Conservation (phyloP, 257 asterid species). For the Nicotiana benthamiana region DNA sequence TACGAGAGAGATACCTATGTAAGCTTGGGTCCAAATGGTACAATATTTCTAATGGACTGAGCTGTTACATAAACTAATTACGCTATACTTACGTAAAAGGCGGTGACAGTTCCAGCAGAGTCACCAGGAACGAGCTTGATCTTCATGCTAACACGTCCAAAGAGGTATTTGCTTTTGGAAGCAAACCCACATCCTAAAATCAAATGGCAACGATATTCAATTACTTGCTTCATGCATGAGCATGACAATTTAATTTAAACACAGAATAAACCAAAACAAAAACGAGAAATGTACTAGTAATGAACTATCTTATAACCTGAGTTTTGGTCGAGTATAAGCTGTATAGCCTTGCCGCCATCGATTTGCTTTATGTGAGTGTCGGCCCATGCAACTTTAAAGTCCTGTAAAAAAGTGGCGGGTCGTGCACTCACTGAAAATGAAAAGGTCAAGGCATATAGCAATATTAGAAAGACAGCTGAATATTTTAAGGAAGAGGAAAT, state of each 20-base stretch:
- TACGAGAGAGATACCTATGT: no score
- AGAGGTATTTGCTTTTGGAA: slow-evolving; percentile 22
- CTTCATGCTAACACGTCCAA: slow-evolving; percentile 36
- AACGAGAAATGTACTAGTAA: not conserved
- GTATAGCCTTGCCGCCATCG: slow-evolving; percentile 59
- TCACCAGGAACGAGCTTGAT: slow-evolving; percentile 46
- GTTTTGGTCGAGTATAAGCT: slow-evolving; percentile 55
- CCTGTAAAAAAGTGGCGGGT: slow-evolving; percentile 55
- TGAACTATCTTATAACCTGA: slow-evolving; percentile 26
- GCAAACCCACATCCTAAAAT: slow-evolving; percentile 35
- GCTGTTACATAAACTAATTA: not conserved
- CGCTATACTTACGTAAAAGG: slow-evolving; percentile 25
- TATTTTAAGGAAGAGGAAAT: not conserved
- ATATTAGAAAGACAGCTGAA: not conserved
- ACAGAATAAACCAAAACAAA: not conserved
- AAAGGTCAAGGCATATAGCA: slow-evolving; percentile 11
- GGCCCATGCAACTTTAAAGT: slow-evolving; percentile 52
- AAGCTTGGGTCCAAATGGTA: no score
- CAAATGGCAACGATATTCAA: not conserved
- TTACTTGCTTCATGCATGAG: not conserved
- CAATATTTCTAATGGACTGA: no score
- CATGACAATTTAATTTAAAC: not conserved
- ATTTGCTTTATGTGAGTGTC: slow-evolving; percentile 58
- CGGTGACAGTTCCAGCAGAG: slow-evolving; percentile 46
- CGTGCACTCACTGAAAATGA: slow-evolving; percentile 30